A percentile compares a stretch with the other conserved stretches of the same genome.
Conservation (phyloP, 805 yeast genomes). For the Barnettozyma pratensis region DNA sequence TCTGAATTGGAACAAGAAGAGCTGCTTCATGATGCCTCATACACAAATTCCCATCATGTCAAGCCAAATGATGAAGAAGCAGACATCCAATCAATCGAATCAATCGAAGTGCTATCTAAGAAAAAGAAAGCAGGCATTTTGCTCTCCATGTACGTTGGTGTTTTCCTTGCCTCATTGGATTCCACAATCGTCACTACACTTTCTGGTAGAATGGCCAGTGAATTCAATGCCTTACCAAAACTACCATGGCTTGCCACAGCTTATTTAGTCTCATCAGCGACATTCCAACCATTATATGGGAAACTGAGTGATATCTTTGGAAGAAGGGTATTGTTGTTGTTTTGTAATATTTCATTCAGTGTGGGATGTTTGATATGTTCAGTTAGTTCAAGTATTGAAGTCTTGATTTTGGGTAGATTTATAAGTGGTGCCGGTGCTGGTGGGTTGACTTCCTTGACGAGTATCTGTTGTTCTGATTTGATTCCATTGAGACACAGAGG, state of each 20-base stretch:
- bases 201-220: constrained; percentile 62
- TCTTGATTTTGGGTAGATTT: constrained; percentile 52
- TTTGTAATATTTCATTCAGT: constrained; percentile 52
- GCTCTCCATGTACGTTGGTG: constrained; percentile 39
- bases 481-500: constrained; percentile 77
- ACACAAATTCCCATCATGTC: constrained; percentile 6
- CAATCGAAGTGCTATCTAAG: constrained; percentile 8
- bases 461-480: constrained; percentile 73
- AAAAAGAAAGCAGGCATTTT: constrained; percentile 29
- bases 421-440: constrained; percentile 86
- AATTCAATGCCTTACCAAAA: constrained; percentile 55
- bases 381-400: constrained; percentile 38
- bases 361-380: constrained; percentile 56
- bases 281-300: constrained; percentile 71
- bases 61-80: constrained; percentile 3
- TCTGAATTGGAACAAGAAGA: constrained; percentile 28
- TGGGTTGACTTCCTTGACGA: constrained; percentile 68
- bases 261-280: constrained; percentile 61
- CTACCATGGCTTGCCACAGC: constrained; percentile 74
- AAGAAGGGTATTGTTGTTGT: constrained; percentile 44
- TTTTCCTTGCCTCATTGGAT: constrained; percentile 62
- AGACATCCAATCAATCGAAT: too few relatives aligned
- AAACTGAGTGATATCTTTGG: constrained; percentile 71
- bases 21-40: constrained; percentile 17
- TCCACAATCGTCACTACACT: constrained; percentile 64